Evolutionary conservation across 805 yeast genomes (phyloP).

Genomic region (Saccharomycopsis babjevae): DNA sequence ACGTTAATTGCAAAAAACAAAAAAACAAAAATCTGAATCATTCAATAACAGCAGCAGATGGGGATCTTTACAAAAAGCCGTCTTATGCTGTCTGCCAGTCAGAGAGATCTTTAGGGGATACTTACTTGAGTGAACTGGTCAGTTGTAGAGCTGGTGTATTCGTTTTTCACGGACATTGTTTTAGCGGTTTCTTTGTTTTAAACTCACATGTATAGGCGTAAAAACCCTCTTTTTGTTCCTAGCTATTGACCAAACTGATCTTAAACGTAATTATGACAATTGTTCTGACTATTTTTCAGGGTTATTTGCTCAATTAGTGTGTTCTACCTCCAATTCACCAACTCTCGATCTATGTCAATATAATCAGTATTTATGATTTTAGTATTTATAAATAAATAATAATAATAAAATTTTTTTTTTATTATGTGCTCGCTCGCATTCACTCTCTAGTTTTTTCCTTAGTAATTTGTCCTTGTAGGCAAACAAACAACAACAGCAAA

Average conservation of each 20-base stretch:
- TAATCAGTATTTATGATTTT: neutral
- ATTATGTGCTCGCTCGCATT: neutral
- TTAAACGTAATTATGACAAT: too few species aligned
- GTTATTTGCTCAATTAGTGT: neutral
- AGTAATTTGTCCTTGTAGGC: neutral
- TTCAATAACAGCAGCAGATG: neutral
- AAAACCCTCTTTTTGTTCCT: too few species aligned
- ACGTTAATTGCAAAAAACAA: neutral
- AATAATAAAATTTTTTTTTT: neutral
- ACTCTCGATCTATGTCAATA: neutral
- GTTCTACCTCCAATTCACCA: neutral
- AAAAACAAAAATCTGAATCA: neutral
- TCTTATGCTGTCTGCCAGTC: neutral
- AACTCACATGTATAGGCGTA: neutral
- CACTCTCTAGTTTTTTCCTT: neutral
- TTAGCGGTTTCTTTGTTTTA: neutral
- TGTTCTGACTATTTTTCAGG: too few species aligned
- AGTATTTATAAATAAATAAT: neutral
- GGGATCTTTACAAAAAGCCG: too few species aligned
- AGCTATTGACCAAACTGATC: too few species aligned
- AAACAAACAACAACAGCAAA: constrained; percentile 2
- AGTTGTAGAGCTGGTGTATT: neutral
- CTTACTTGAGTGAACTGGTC: neutral
- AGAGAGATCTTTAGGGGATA: neutral
- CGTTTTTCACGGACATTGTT: neutral